Percentiles rank a stretch among this genome's conserved stretches.
Evolutionary conservation across 2,329 filamentous ascomycete species (phyloP).

Genomic region (Aotearoamyces nothofagi): DNA sequence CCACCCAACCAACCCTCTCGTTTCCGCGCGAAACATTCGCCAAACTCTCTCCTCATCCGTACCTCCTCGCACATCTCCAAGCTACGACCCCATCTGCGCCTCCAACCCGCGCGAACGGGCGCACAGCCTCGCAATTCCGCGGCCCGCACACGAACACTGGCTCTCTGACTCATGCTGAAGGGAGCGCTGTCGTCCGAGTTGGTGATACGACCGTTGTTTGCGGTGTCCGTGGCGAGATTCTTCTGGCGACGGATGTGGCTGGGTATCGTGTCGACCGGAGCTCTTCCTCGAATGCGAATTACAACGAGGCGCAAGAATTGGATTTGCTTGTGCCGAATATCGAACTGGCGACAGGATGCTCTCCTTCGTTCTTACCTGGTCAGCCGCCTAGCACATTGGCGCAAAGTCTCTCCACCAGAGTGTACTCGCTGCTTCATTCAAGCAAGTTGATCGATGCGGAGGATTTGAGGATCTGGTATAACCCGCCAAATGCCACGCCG

Average conservation of each 20-base stretch:
- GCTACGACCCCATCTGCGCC: conserved; percentile 32
- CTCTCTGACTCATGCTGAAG: conserved; percentile 77
- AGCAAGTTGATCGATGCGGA: conserved; percentile 48
- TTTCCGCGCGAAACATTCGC: conserved; percentile 62
- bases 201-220: conserved; percentile 94
- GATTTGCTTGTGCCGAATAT: conserved; percentile 86
- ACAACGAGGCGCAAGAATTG: conserved; percentile 36
- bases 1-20: conserved; percentile 12
- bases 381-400: conserved; percentile 66
- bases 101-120: conserved; percentile 67
- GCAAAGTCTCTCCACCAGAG: conserved; percentile 65
- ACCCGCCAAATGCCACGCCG: conserved; percentile 26
- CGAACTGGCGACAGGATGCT: conserved; percentile 80
- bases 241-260: conserved; percentile 60
- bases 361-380: conserved; percentile 72
- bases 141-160: conserved; percentile 64
- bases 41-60: conserved; percentile 77
- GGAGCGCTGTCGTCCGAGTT: conserved; percentile 73
- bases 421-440: conserved; percentile 62
- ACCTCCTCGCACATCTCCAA: conserved; percentile 77
- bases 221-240: conserved; percentile 74
- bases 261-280: conserved; percentile 35
- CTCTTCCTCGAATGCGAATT: conserved; percentile 18
- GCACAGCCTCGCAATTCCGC: conserved; percentile 54
- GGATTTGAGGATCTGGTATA: conserved; percentile 61